Evolutionary conservation across 1,139 yeast genomes (phyloP), one percentile per base, ranked within the genome.

Genomic region (Pneumocystis sp.): DNA sequence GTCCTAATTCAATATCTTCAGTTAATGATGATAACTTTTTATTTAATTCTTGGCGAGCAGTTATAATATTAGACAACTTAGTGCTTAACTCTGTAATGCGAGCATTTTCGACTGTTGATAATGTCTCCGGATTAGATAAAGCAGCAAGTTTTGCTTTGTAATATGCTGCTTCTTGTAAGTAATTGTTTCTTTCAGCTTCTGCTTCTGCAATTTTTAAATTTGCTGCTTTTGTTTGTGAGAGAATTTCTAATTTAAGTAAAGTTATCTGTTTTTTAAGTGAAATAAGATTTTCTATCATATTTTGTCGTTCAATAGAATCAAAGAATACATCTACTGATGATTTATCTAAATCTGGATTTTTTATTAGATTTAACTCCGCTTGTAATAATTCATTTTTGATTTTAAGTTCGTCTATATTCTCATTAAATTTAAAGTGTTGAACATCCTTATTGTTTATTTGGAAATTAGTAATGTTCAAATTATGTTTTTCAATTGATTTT

Each of bases 151-250:
- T 42, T 25, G 68, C 70, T 21, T 64, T 63, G 25, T 63, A 64
- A 50, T 66, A 57, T 17, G 61, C 64, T 6, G 65, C 50, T 59
- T 70, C 70, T 8, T 65, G 61, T 39, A 68, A 59, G 25, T 71
- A 71, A 17, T 34, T 64, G 25, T 71, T 73, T n/a, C 70, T 60
- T 60, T 67, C 67, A 17, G 61, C 59, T 45, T 68, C 70, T 0
- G 65, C 69, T 50, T 65, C 70, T 10, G 71, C 66, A 29, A 76
- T 71, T 63, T 72, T 69, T 59, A 70, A 71, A 4, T 76, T 72
- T 7, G 78, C 78, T 35, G 71, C 72, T 57, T 71, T 71, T 6
- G 77, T 75, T 67, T 76, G 78, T 19, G 67, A 65, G 62, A 72
- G 67, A 44, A 76, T 69, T 63, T 71, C 70, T 15, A 67, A 66